Evolutionary conservation across 345 rosid genomes (phyloP).

Genomic region (Bruguiera sexangula): DNA sequence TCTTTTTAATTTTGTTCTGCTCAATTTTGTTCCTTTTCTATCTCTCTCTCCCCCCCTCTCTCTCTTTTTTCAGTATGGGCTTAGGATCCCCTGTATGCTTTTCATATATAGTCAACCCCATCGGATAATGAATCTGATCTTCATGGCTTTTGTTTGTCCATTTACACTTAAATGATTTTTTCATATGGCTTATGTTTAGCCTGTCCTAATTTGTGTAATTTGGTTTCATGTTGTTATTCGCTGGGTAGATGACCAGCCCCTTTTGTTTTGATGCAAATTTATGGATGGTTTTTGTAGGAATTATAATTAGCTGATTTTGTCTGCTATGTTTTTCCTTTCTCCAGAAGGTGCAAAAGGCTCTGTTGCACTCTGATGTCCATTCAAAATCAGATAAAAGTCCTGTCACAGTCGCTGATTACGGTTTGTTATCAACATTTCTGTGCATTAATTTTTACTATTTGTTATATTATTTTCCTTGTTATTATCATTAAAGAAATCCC

Average conservation of each 20-base stretch:
- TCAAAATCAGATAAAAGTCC: conserved; percentile 88
- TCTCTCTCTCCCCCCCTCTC: not conserved
- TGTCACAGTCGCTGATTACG: conserved; percentile 96
- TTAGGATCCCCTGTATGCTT: no score
- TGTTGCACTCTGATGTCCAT: conserved; percentile 86
- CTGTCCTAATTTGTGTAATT: no score
- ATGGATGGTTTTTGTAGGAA: not conserved
- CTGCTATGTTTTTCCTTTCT: conserved; percentile 14
- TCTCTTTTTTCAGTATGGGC: not conserved
- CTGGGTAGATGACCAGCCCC: not conserved
- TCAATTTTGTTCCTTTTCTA: no score
- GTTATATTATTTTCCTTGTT: not conserved
- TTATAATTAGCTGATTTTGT: conserved; percentile 10
- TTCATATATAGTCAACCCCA: no score
- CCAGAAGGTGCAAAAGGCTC: conserved; percentile 82
- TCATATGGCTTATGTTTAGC: no score
- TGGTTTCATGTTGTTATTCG: no score
- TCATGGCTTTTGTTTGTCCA: no score
- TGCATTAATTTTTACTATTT: not conserved
- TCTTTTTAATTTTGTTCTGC: no score
- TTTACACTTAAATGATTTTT: no score
- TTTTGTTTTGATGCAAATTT: not conserved
- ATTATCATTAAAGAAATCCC: not conserved
- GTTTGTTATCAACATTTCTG: conserved; percentile 36
- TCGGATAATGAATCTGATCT: no score